Conservation (phyloP, 768 basidiomycete species). For the Boletus pseudopeckii region DNA sequence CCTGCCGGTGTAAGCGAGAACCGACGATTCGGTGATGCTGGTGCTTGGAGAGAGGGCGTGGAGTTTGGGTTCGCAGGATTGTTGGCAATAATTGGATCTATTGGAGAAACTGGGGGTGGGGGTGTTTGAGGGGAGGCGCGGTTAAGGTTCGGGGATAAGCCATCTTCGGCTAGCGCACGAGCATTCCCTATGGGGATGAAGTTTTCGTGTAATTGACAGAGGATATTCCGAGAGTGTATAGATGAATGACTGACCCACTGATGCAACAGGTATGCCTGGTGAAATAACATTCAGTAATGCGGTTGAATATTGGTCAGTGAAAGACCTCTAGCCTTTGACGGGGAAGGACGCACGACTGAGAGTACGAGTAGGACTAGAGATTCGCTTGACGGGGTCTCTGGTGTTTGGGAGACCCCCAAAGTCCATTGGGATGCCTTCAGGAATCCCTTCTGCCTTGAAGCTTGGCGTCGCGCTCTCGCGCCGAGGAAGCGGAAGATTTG, state of each 20-base stretch:
- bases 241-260: constrained; percentile 59
- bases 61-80: constrained; percentile 30
- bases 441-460: constrained; percentile 53
- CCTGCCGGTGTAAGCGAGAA: constrained; percentile 69
- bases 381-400: constrained; percentile 44
- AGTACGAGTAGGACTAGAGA: constrained; percentile 71
- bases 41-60: constrained; percentile 42
- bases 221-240: background rate
- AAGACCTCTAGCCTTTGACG: constrained; percentile 18
- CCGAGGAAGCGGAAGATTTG: constrained; percentile 65
- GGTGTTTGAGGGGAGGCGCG: constrained; percentile 32
- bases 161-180: constrained; percentile 77
- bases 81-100: constrained; percentile 34
- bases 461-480: constrained; percentile 42
- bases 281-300: constrained; percentile 24
- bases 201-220: constrained; percentile 13
- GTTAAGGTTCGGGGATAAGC: constrained; percentile 36
- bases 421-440: constrained; percentile 68
- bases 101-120: constrained; percentile 30
- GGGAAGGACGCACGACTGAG: constrained; percentile 64
- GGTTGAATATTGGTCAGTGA: constrained; percentile 20
- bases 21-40: constrained; percentile 48
- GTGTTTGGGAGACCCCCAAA: constrained; percentile 43
- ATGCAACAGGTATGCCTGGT: constrained; percentile 70
- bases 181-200: constrained; percentile 62